Evolutionary conservation across 768 basidiomycete species (phyloP).

Genomic region (Termitomyces sp.): DNA sequence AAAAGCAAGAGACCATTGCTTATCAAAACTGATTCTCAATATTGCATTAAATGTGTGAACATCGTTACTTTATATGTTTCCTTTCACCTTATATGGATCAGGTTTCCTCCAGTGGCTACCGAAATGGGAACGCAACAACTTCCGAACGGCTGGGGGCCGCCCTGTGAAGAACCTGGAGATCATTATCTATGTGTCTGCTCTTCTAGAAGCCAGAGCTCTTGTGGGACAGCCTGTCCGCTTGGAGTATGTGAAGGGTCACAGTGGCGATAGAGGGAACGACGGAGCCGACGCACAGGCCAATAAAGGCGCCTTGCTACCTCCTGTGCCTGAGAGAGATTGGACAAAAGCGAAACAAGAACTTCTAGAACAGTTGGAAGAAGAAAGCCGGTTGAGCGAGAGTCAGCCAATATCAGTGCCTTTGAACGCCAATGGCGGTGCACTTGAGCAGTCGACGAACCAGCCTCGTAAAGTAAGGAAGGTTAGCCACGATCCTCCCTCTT

Average conservation of each 20-base stretch:
- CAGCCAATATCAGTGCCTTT: background rate
- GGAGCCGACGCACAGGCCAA: constrained; percentile 76
- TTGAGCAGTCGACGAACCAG: background rate
- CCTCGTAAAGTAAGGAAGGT: constrained; percentile 12
- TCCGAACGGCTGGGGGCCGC: constrained; percentile 36
- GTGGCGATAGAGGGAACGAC: constrained; percentile 78
- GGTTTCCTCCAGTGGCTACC: constrained; percentile 66
- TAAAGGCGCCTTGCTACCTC: constrained; percentile 38
- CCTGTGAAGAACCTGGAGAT: constrained; percentile 70
- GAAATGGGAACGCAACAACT: constrained; percentile 58
- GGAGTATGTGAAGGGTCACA: constrained; percentile 75
- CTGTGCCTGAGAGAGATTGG: constrained; percentile 57
- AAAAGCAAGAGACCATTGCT: constrained; percentile 47
- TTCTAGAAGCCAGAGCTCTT: constrained; percentile 47
- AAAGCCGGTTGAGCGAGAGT: background rate
- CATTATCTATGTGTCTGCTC: constrained; percentile 63
- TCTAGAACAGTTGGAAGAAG: constrained; percentile 2
- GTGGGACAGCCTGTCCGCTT: constrained; percentile 55
- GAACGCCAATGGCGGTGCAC: background rate
- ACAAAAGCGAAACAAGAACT: constrained; percentile 22
- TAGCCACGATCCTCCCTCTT: constrained; percentile 5
- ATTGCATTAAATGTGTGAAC: constrained; percentile 69
- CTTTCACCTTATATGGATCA: constrained; percentile 21
- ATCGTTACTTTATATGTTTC: constrained; percentile 3
- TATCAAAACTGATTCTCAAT: constrained; percentile 84